A percentile compares a stretch with the other conserved stretches of the same genome.
Conservation (phyloP, 140 eudicot species). For the Flaveria floridana region DNA sequence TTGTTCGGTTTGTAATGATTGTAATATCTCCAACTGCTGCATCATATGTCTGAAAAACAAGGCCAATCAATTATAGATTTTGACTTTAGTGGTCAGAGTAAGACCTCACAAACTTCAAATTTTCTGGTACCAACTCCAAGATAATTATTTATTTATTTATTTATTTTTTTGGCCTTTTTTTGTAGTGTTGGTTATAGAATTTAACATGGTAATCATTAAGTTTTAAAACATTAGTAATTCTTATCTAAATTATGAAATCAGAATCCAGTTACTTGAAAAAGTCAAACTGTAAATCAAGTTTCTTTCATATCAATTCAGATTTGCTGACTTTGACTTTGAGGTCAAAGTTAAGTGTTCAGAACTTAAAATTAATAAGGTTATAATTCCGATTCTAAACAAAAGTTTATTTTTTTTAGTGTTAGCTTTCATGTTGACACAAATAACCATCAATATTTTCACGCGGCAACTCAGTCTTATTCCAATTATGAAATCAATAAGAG, state of each 20-base stretch:
- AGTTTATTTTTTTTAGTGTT: not conserved
- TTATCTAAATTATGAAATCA: not conserved
- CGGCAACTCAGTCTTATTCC: not conserved
- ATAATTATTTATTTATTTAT: no score
- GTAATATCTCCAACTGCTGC: constrained; percentile 98
- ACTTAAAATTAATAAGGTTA: not conserved
- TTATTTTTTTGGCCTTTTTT: not conserved
- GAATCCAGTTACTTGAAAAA: not conserved
- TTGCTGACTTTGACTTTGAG: constrained; percentile 15
- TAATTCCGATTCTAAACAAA: not conserved
- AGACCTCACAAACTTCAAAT: constrained; percentile 1
- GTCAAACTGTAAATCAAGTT: constrained; percentile 13
- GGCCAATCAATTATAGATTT: not conserved
- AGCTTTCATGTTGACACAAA: not conserved
- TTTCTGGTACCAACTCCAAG: not conserved
- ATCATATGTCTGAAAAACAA: constrained; percentile 67
- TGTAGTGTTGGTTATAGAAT: not conserved
- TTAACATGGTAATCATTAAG: not conserved
- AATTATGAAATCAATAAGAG: not conserved
- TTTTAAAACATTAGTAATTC: not conserved
- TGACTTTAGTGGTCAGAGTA: constrained; percentile 2
- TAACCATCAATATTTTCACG: not conserved
- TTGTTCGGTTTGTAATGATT: constrained; percentile 73
- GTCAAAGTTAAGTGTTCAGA: constrained; percentile 6
- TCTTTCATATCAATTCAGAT: not conserved